Percentiles rank a stretch among this genome's conserved stretches.
Conservation (phyloP, 805 yeast genomes). For the Yarrowia sp. region DNA sequence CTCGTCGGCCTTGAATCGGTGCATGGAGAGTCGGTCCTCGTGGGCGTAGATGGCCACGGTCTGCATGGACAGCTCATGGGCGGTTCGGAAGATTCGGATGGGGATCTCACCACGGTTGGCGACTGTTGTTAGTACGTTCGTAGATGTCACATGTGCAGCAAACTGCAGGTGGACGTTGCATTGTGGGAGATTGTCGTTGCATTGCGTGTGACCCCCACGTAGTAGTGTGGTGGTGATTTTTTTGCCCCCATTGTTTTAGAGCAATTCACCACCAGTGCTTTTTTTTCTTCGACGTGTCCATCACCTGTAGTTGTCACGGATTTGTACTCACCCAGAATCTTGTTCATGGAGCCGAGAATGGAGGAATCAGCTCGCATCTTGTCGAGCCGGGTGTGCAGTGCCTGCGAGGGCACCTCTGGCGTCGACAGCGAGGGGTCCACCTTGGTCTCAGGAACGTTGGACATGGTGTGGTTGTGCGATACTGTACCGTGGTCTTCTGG, state of each 20-base stretch:
- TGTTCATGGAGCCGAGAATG: conserved; percentile 53
- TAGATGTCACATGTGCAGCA: not conserved
- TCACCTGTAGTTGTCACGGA: too few relatives aligned
- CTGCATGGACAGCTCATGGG: conserved; percentile 95
- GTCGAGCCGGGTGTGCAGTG: conserved; percentile 33
- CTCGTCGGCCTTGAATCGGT: conserved; percentile 90
- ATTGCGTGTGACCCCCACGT: conserved; percentile 14
- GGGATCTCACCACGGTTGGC: conserved; percentile 45
- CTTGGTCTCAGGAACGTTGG: conserved; percentile 26
- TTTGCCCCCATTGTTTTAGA: not conserved
- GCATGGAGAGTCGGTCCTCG: conserved; percentile 93
- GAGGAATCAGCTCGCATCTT: conserved; percentile 42
- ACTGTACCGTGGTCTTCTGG: not conserved
- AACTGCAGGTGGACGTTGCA: too few relatives aligned
- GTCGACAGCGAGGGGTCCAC: conserved; percentile 26
- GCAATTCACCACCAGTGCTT: too few relatives aligned
- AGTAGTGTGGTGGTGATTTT: not conserved
- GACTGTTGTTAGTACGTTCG: conserved; percentile 32
- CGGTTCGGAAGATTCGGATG: conserved; percentile 76
- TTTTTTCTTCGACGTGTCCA: too few relatives aligned
- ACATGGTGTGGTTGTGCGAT: conserved; percentile 22
- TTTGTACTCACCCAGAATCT: conserved; percentile 41
- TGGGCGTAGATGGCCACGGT: conserved; percentile 96
- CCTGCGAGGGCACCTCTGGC: conserved; percentile 24
- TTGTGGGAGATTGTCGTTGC: too few relatives aligned